These are phyloP conservation scores for Blastocystis sp. DNA, from an alignment of 352 stramenopile species.

Conservation along the genomic window DNA sequence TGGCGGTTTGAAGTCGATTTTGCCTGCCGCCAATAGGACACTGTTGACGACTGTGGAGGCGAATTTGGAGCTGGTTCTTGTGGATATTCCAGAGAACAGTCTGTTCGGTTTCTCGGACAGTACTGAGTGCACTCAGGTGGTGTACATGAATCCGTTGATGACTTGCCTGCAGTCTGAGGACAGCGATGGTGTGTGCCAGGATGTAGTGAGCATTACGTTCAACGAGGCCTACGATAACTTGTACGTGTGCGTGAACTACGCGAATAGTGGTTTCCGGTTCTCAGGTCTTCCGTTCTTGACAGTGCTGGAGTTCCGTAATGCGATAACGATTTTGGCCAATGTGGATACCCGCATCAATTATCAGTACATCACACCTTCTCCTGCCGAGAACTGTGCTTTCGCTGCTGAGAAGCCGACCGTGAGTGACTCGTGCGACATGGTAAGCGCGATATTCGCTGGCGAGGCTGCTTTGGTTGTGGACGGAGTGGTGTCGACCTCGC, in stretches of 20 bases:
- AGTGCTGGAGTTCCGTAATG: constrained; percentile 46
- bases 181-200: neutral
- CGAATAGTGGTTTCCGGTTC: neutral
- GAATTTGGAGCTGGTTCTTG: neutral
- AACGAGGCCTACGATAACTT: neutral
- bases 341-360: constrained; percentile 49
- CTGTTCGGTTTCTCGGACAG: neutral
- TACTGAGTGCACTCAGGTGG: neutral
- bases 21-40: neutral
- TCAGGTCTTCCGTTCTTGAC: constrained; percentile 19
- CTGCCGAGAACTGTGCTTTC: neutral
- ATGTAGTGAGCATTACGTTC: neutral
- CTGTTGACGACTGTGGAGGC: constrained; percentile 31
- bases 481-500: constrained; percentile 16
- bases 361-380: constrained; percentile 29
- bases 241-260: constrained; percentile 56
- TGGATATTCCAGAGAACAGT: neutral
- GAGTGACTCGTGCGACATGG: constrained; percentile 20
- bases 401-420: neutral
- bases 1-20: constrained; percentile 36
- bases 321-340: constrained; percentile 14
- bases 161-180: neutral
- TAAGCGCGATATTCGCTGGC: constrained; percentile 38
- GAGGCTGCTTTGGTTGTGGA: constrained; percentile 34
- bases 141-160: constrained; percentile 15